Conservation (phyloP, 169 alveolate genomes). For the Plasmodium fragile region DNA sequence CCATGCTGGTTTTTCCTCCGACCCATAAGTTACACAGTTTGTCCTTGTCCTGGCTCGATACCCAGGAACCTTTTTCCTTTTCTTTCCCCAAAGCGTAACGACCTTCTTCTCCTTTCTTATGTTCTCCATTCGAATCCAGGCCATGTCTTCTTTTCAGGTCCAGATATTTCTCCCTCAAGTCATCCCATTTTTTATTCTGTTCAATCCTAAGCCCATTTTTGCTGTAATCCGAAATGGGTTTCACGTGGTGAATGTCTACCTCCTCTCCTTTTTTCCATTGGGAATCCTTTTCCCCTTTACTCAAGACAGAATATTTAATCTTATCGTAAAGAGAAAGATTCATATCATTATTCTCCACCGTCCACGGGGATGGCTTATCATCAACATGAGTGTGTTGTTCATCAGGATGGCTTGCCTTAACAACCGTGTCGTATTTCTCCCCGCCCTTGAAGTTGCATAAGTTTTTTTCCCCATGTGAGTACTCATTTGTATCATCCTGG, state of each 20-base stretch:
- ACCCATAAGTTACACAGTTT: not conserved
- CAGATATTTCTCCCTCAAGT: slow-evolving; percentile 19
- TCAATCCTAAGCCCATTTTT: not conserved
- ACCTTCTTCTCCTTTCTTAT: not conserved
- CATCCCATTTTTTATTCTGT: slow-evolving; percentile 15
- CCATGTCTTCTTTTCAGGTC: not conserved
- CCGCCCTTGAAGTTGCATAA: not conserved
- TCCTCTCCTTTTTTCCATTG: not conserved
- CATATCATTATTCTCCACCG: not conserved
- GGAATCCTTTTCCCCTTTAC: not conserved
- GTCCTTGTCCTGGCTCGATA: not conserved
- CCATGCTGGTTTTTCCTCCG: not conserved
- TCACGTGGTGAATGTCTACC: not conserved
- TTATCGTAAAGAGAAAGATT: not conserved
- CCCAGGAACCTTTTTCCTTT: not conserved
- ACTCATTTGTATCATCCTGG: not conserved
- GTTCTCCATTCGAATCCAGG: not conserved
- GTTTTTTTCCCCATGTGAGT: not conserved
- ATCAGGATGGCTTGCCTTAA: not conserved
- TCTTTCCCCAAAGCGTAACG: not conserved
- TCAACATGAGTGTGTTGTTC: not conserved
- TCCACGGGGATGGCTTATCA: not conserved
- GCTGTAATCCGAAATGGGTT: not conserved
- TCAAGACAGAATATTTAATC: not conserved
- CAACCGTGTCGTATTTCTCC: not conserved